These are phyloP conservation scores for Nevesoporus exiguus DNA, from an alignment of 768 basidiomycete species.

Conservation along the genomic window DNA sequence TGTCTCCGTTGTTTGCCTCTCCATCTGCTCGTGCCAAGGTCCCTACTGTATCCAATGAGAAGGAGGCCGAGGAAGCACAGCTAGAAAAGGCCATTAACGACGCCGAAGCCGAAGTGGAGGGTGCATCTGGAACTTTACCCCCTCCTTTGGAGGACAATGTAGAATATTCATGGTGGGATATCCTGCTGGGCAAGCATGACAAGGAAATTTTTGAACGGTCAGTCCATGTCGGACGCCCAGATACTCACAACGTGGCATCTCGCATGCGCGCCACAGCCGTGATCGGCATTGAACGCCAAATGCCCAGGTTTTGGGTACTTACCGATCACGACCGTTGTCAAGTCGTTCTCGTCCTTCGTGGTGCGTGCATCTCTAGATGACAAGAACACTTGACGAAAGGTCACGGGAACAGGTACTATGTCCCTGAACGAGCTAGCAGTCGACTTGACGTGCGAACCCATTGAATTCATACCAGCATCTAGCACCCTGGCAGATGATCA, in stretches of 20 bases:
- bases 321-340: constrained; percentile 74
- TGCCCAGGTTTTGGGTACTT: constrained; percentile 85
- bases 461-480: constrained; percentile 56
- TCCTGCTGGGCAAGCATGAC: constrained; percentile 76
- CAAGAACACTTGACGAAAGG: constrained; percentile 1
- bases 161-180: constrained; percentile 80
- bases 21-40: constrained; percentile 22
- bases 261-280: constrained; percentile 57
- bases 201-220: constrained; percentile 78
- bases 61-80: constrained; percentile 55
- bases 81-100: constrained; percentile 66
- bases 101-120: constrained; percentile 60
- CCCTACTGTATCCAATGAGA: constrained; percentile 36
- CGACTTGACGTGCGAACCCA: constrained; percentile 78
- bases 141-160: constrained; percentile 20
- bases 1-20: constrained; percentile 37
- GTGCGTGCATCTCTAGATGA: constrained; percentile 29
- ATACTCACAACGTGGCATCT: constrained; percentile 25
- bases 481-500: constrained; percentile 29
- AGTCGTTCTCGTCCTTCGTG: constrained; percentile 73
- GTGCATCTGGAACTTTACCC: constrained; percentile 31
- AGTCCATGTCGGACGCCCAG: constrained; percentile 27
- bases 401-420: constrained; percentile 60
- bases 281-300: constrained; percentile 61
- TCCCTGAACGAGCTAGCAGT: constrained; percentile 84